Evolutionary conservation across 306 rosid genomes (phyloP).

Genomic region (Quercus aquifolioides): DNA sequence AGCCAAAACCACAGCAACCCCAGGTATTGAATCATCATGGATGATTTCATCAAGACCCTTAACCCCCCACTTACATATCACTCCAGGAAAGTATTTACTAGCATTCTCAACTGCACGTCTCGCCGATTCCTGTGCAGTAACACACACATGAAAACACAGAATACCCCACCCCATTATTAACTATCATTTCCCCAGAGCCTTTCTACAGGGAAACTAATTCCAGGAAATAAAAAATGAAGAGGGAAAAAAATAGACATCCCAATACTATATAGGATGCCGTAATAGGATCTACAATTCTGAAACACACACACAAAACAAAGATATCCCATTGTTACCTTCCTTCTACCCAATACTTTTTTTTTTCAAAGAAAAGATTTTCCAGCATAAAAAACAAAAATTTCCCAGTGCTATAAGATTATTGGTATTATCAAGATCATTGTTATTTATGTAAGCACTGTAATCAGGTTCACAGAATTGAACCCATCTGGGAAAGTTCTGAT

Average conservation of each 20-base stretch:
- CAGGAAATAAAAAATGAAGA: neutral
- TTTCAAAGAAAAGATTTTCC: neutral
- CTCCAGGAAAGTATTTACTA: conserved; percentile 43
- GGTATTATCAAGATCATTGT: neutral
- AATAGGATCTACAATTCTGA: no score
- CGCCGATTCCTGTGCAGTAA: conserved; percentile 57
- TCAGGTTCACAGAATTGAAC: neutral
- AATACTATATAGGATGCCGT: neutral
- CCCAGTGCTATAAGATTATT: neutral
- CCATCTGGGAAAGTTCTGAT: neutral
- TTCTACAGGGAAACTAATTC: neutral
- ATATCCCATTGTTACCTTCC: neutral
- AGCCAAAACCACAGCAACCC: conserved; percentile 91
- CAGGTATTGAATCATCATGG: conserved; percentile 56
- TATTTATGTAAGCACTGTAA: neutral
- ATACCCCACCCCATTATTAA: neutral
- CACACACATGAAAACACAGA: neutral
- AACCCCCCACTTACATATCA: conserved; percentile 76
- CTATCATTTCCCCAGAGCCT: neutral
- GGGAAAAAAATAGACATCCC: neutral
- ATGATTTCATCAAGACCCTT: conserved; percentile 63
- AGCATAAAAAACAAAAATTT: neutral
- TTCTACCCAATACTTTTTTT: neutral
- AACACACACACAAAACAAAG: neutral
- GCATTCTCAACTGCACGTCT: conserved; percentile 65